These are phyloP conservation scores for Fusarium luffae DNA, from an alignment of 2,329 filamentous ascomycete species.

Conservation along the genomic window DNA sequence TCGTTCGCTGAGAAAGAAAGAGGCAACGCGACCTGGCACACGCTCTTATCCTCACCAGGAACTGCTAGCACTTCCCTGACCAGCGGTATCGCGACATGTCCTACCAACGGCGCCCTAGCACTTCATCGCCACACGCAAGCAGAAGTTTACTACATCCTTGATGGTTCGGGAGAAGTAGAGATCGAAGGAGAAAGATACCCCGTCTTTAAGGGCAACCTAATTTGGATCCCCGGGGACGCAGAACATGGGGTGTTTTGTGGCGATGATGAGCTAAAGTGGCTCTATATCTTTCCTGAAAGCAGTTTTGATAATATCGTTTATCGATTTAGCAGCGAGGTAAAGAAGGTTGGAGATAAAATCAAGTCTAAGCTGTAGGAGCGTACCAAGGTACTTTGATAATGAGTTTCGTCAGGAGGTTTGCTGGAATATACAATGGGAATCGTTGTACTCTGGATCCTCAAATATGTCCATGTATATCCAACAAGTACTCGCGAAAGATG, in stretches of 20 bases:
- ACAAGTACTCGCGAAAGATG: not conserved
- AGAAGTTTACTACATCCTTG: slow-evolving; percentile 44
- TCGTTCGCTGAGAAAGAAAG: slow-evolving; percentile 17
- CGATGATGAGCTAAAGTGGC: slow-evolving; percentile 32
- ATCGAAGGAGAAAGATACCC: slow-evolving; percentile 24
- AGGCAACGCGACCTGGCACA: slow-evolving; percentile 41
- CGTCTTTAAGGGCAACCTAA: slow-evolving; percentile 30
- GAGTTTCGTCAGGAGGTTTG: not conserved
- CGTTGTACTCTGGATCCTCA: rapidly evolving
- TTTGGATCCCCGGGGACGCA: slow-evolving; percentile 43
- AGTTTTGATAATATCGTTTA: slow-evolving; percentile 41
- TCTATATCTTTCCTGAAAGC: slow-evolving; percentile 42
- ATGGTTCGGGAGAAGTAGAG: slow-evolving; percentile 39
- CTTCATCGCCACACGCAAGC: slow-evolving; percentile 44
- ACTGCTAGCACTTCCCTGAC: slow-evolving; percentile 27
- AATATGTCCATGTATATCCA: not conserved
- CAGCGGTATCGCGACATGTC: slow-evolving; percentile 40
- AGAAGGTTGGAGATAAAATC: not conserved
- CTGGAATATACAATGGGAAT: rapidly evolving
- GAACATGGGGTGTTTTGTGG: slow-evolving; percentile 42
- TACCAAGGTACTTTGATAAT: not conserved
- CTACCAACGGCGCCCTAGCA: slow-evolving; percentile 34
- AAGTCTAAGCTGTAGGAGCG: slow-evolving; percentile 8
- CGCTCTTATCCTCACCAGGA: slow-evolving; percentile 30
- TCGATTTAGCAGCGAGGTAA: slow-evolving; percentile 33